Base-by-base conservation (phyloP, 2,329 filamentous ascomycete genomes). In the Fusarium poae region DNA sequence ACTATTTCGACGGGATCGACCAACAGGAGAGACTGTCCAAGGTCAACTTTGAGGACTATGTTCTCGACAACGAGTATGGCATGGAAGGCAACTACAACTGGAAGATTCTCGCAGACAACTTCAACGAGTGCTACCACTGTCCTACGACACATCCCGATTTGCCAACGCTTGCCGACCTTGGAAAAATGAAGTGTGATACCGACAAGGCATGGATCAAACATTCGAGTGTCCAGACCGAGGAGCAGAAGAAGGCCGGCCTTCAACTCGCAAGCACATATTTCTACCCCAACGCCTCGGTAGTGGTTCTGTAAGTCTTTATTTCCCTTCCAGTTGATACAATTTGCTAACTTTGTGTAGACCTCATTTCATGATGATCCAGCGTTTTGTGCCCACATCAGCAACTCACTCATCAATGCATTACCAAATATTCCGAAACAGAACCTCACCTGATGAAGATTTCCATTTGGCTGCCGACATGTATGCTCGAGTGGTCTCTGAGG, bases 101-200 rank as follows among this genome's bases (percentile, higher is more conserved):
- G 86, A 88, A 88, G 78, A 84, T 84, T 20, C 74, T 88, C 18
- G 83, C 83, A 10, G 87, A 90, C 70, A 89, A 90, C 77, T 90
- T 88, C 78, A 90, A 90, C 70, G 88, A 88, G 45, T 69, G 67
- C 29, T 69, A 69, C 13, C 67, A 69, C n/a, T 69, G 67, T 5
- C 67, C 66, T 4, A 70, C 67, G 1, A 70, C 67, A 4, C 67
- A 69, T 18, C 62, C 67, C 0, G 67, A 69, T 21, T 40, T 69
- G 2, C 67, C 67, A 5, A 68, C 65, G 1, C 56, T 68, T 20
- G 65, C 66, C 32, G 68, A 70, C 6, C 67, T 69, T 0, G 57
- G 60, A 39, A 60, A 57, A 21, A 67, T 57, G 25, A 66, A 70
- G 39, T 59, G 45, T 10, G 67, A 70, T 27, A 67, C 67, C 2